phyloP scores from a whole-genome alignment of 805 yeast species.

The Cyberlindnera maritima region DNA sequence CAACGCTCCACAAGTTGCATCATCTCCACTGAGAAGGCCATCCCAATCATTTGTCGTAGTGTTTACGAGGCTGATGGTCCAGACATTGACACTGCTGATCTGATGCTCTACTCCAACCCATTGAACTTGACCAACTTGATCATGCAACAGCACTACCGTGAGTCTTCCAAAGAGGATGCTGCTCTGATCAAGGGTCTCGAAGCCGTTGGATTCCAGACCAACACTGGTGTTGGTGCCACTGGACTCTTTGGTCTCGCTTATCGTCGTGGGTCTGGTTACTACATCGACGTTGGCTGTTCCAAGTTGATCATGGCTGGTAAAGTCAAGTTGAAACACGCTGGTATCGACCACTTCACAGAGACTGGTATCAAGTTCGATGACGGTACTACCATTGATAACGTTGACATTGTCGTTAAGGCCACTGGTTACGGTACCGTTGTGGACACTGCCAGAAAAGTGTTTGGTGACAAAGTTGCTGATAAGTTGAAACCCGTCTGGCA shows the following conservation, averaged over 20 bases:
- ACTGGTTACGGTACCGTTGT: constrained; percentile 43
- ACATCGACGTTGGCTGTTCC: constrained; percentile 45
- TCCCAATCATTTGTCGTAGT: constrained; percentile 30
- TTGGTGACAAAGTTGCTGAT: constrained; percentile 38
- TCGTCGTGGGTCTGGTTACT: constrained; percentile 45
- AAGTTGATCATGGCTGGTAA: constrained; percentile 37
- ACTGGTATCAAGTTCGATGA: constrained; percentile 39
- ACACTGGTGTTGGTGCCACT: constrained; percentile 41
- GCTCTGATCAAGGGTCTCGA: constrained; percentile 32
- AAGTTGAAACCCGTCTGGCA: constrained; percentile 40
- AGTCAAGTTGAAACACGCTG: constrained; percentile 36
- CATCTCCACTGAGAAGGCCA: constrained; percentile 35
- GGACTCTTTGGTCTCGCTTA: constrained; percentile 40
- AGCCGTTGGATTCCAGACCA: constrained; percentile 38
- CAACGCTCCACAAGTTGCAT: constrained; percentile 46
- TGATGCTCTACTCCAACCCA: constrained; percentile 35
- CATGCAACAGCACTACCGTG: constrained; percentile 38
- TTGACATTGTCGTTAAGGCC: constrained; percentile 43
- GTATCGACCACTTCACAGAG: constrained; percentile 35
- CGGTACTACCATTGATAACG: constrained; percentile 33
- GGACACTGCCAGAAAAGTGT: constrained; percentile 37
- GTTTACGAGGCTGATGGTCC: constrained; percentile 38
- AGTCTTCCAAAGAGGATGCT: constrained; percentile 32
- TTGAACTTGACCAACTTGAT: constrained; percentile 32
- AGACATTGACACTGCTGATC: constrained; percentile 37